These are phyloP conservation scores for Verbena officinalis DNA, from an alignment of 257 asterid genomes.

Conservation along the genomic window DNA sequence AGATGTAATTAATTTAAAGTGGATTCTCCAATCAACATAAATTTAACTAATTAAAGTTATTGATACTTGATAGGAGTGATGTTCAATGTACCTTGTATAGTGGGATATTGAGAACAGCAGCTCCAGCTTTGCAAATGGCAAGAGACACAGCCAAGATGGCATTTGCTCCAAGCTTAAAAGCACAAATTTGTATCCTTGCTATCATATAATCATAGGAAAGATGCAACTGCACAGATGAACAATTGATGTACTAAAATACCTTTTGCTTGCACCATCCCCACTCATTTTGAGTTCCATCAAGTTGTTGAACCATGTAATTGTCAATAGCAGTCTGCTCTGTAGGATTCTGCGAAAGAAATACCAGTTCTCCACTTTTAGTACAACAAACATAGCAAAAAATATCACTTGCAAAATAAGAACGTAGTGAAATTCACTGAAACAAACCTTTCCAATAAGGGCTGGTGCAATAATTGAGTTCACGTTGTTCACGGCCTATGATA, in stretches of 20 bases:
- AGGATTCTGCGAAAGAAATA: conserved; percentile 61
- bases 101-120: conserved; percentile 75
- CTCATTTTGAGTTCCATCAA: conserved; percentile 95
- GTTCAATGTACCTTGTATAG: conserved; percentile 70
- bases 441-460: conserved; percentile 96
- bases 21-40: not conserved
- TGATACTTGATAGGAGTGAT: not conserved
- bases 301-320: conserved; percentile 91
- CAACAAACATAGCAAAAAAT: conserved; percentile 4
- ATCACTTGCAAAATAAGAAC: not conserved
- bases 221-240: not conserved
- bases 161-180: conserved; percentile 89
- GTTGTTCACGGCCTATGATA: conserved; percentile 39
- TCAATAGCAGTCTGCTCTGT: conserved; percentile 87
- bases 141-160: conserved; percentile 97
- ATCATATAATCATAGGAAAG: not conserved
- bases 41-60: no score
- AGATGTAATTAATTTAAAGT: not conserved
- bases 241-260: conserved; percentile 45
- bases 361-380: no score
- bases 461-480: conserved; percentile 91
- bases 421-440: conserved; percentile 14
- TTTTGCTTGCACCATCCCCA: conserved; percentile 99
- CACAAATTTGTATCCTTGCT: conserved; percentile 9
- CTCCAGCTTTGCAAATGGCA: conserved; percentile 97